These are phyloP conservation scores for Brassica carinata DNA, from an alignment of 345 rosid genomes.

Conservation along the genomic window DNA sequence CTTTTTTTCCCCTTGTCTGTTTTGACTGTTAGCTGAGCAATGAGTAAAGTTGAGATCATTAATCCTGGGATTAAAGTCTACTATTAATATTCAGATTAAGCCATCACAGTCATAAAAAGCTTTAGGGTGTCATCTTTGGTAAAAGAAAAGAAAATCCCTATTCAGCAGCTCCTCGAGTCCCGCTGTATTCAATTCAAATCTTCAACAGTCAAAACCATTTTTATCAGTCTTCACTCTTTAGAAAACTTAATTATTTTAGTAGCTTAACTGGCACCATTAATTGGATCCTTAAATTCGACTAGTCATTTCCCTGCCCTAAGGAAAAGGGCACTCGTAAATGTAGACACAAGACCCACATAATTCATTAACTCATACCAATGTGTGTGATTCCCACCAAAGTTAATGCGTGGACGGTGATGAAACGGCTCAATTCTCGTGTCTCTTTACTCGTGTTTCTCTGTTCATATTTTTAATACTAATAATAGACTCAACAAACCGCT, in stretches of 20 bases:
- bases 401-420: slow-evolving; percentile 18
- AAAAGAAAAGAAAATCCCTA: background rate
- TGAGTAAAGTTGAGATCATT: background rate
- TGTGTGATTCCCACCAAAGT: slow-evolving; percentile 8
- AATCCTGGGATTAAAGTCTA: background rate
- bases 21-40: background rate
- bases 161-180: background rate
- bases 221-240: background rate
- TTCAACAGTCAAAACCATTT: background rate
- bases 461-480: background rate
- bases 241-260: background rate
- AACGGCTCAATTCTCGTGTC: slow-evolving; percentile 27
- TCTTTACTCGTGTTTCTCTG: background rate
- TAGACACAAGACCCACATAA: slow-evolving; percentile 17
- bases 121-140: background rate
- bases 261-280: background rate
- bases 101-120: background rate
- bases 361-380: slow-evolving; percentile 2
- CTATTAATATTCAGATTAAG: background rate
- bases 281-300: background rate
- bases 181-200: background rate
- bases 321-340: slow-evolving; percentile 20
- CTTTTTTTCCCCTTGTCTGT: background rate
- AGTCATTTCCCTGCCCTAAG: slow-evolving; percentile 3
- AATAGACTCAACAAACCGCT: background rate